Base-by-base conservation (phyloP, 2,329 filamentous ascomycete genomes). In the Diaporthe vexans region DNA sequence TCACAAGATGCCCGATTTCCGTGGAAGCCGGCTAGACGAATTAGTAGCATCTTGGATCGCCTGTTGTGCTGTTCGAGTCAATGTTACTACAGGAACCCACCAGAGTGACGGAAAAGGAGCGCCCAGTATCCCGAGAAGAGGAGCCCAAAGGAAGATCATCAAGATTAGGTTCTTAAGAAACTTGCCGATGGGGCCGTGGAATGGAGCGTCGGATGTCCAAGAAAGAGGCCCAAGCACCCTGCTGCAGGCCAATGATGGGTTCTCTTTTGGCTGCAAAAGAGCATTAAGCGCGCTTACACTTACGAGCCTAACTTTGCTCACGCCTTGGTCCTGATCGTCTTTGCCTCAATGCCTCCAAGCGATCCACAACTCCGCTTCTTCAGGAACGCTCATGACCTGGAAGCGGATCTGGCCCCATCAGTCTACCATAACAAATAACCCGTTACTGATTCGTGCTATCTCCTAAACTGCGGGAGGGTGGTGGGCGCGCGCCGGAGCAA, bases 181-280 rank as follows among this genome's bases (percentile, higher is more conserved):
- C 63, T 67, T 67, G 63, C 63, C 63, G 63, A 67, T 67, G 63
- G 63, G 63, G 29, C 63, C 63, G 63, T 67, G 46, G 10, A 67
- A 67, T 67, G 63, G 63, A 67, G 46, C 46, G 63, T 51, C 63
- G 63, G 63, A 52, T 52, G 46, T 37, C 35, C 35, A 33, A 67
- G n/a, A 26, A 1, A 37, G 63, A 52, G 46, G 63, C 29, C 63
- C 46, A 52, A 67, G 63, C 63, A 67, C 63, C 11, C 21, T 10
- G 9, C 63, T 7, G 2, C 43, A 35, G 35, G 40, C 61, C 61
- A 67, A 67, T 67, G 61, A 51, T 29, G 46, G 59, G 9, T 6
- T 52, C 61, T 24, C 46, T 67, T 67, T 67, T 37, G 24, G 46
- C 43, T 37, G 46, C 29, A 40, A 52, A 52, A 52, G 29, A 52